Evolutionary conservation across 495 filamentous ascomycete genomes (phyloP), one percentile per base, ranked within the genome.

Genomic region (Annulohypoxylon moriforme): DNA sequence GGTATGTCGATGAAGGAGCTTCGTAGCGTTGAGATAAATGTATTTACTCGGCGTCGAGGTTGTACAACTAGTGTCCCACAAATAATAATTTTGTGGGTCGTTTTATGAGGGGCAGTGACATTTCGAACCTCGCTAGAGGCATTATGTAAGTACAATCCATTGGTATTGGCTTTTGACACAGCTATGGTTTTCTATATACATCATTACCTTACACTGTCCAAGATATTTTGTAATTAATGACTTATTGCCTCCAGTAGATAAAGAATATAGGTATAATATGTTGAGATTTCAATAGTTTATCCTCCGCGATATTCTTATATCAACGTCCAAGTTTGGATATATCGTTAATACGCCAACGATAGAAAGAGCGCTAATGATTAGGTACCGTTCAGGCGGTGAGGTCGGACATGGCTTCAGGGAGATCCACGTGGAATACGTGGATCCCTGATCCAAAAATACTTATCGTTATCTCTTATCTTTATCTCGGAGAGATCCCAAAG

Each of bases 381-480:
- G 50, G 50, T 34, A 55, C 50, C 29, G n/a, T 20, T 34, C 50
- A 33, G 50, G 50, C 50, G 50, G 50, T 55, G 50, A 34, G 16
- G 24, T 16, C 14, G 16, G n/a, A 50, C 46, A 50, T 27, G 24
- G 9, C 8, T 55, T n/a, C 29, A 55, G 29, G 50, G 14, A 29
- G 9, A 14, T 20, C 50, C 50, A 55, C 50, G 50, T 55, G 50
- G 50, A 34, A 55, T 34, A 3, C 8, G 29, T 55, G 50, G 50
- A 22, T 33, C 50, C 50, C 34, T 24, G 5, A 34, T 14, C 27
- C 14, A n/a, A n/a, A 10, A 29, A n/a, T 6, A 0, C 24, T 24
- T 52, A 52, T 59, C 36, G 53, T 59, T 65, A 49, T 71, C 62
- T 13, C 18, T 60, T 60, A 68, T 62, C 66, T 16, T 49, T 63